A percentile compares a stretch with the other conserved stretches of the same genome.
phyloP scores from a whole-genome alignment of 1,139 yeast species.

The Zhuliangozyma parablackwelliae region DNA sequence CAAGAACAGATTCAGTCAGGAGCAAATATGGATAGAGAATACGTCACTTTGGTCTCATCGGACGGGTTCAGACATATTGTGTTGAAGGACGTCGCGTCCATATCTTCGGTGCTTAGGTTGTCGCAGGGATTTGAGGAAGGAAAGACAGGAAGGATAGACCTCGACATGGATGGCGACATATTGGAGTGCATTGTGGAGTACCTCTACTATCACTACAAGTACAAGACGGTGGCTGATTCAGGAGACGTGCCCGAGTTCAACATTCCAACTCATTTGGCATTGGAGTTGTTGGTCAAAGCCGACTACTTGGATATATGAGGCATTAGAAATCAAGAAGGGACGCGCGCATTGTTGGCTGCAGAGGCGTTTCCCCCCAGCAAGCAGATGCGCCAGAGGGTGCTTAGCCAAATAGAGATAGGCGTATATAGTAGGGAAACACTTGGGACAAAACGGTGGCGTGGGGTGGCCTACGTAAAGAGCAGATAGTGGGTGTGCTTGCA shows the following conservation, averaged over 20 bases:
- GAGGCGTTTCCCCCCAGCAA: too few species aligned
- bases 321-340: too few species aligned
- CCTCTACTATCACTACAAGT: constrained; percentile 69
- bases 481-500: too few species aligned
- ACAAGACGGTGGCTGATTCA: constrained; percentile 52
- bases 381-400: too few species aligned
- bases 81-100: constrained; percentile 71
- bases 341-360: too few species aligned
- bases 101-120: constrained; percentile 75
- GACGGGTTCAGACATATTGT: constrained; percentile 68
- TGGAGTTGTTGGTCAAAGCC: constrained; percentile 87
- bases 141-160: constrained; percentile 42
- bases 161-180: constrained; percentile 70
- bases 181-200: constrained; percentile 84
- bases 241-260: constrained; percentile 77
- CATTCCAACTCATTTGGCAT: constrained; percentile 89
- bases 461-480: too few species aligned
- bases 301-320: constrained; percentile 67
- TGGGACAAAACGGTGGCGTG: too few species aligned
- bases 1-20: too few species aligned
- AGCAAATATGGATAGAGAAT: constrained; percentile 15
- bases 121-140: constrained; percentile 61
- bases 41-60: constrained; percentile 68
- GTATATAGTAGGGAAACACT: too few species aligned
- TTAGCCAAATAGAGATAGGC: too few species aligned